These are phyloP conservation scores for Clitoria ternatea DNA, from an alignment of 306 rosid species.

Conservation along the genomic window DNA sequence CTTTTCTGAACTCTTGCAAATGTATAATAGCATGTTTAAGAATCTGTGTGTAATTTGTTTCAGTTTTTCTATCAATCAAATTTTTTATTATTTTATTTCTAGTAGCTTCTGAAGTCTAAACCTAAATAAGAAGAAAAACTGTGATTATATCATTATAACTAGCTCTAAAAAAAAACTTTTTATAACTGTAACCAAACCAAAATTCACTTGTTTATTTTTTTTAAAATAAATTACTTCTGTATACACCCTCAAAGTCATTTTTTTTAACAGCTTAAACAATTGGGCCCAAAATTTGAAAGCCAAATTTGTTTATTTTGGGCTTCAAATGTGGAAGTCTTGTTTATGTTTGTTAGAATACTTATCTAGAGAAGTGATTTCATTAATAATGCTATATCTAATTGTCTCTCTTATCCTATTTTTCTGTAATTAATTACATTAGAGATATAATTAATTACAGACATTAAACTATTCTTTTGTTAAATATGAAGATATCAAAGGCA, in stretches of 20 bases:
- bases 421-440: background rate
- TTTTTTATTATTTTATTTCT: too few relatives aligned
- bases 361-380: slow-evolving; percentile 1
- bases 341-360: slow-evolving; percentile 4
- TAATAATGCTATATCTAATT: background rate
- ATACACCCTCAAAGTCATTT: too few relatives aligned
- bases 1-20: slow-evolving; percentile 8
- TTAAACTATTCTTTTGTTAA: slow-evolving; percentile 6
- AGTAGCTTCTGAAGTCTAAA: too few relatives aligned
- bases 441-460: slow-evolving; percentile 17
- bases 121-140: too few relatives aligned
- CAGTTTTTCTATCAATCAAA: too few relatives aligned
- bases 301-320: slow-evolving; percentile 1
- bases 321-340: background rate
- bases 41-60: too few relatives aligned
- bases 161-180: too few relatives aligned
- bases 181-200: too few relatives aligned
- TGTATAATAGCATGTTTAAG: background rate
- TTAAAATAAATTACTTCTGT: too few relatives aligned
- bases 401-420: slow-evolving; percentile 10
- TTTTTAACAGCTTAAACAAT: too few relatives aligned
- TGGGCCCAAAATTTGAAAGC: background rate
- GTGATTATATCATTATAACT: too few relatives aligned
- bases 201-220: too few relatives aligned
- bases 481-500: slow-evolving; percentile 69